phyloP scores from a whole-genome alignment of 257 asterid species.

The Plantago major region DNA sequence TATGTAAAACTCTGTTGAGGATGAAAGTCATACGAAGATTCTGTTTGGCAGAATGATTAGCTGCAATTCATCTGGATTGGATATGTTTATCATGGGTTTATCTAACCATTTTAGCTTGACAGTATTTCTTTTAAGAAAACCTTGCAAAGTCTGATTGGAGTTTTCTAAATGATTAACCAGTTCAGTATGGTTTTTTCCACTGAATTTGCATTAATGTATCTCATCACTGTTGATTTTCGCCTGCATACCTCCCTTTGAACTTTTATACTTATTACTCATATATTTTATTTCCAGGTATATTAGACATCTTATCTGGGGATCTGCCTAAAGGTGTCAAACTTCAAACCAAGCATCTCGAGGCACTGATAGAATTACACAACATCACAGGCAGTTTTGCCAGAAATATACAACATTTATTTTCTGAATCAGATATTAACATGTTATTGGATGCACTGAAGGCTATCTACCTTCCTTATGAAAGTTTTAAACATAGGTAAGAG shows the following conservation, averaged over 20 bases:
- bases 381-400: slow-evolving; percentile 83
- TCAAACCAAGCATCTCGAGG: slow-evolving; percentile 80
- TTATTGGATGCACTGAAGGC: slow-evolving; percentile 79
- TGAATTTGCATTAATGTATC: background rate
- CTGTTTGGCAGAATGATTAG: too few species aligned
- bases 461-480: slow-evolving; percentile 77
- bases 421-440: slow-evolving; percentile 67
- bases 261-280: slow-evolving; percentile 6
- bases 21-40: too few species aligned
- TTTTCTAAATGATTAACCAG: too few species aligned
- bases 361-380: slow-evolving; percentile 83
- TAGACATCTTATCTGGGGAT: slow-evolving; percentile 90
- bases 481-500: slow-evolving; percentile 77
- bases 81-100: too few species aligned
- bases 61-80: too few species aligned
- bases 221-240: slow-evolving; percentile 15
- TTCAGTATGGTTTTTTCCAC: too few species aligned
- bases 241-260: slow-evolving; percentile 3
- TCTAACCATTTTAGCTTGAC: too few species aligned
- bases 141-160: too few species aligned
- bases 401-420: slow-evolving; percentile 82
- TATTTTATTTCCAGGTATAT: slow-evolving; percentile 66
- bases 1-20: too few species aligned
- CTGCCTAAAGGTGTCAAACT: slow-evolving; percentile 79
- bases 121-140: too few species aligned